Evolutionary conservation across 169 alveolate genomes (phyloP), one percentile per base, ranked within the genome.

Genomic region (Eimeria necatrix): DNA sequence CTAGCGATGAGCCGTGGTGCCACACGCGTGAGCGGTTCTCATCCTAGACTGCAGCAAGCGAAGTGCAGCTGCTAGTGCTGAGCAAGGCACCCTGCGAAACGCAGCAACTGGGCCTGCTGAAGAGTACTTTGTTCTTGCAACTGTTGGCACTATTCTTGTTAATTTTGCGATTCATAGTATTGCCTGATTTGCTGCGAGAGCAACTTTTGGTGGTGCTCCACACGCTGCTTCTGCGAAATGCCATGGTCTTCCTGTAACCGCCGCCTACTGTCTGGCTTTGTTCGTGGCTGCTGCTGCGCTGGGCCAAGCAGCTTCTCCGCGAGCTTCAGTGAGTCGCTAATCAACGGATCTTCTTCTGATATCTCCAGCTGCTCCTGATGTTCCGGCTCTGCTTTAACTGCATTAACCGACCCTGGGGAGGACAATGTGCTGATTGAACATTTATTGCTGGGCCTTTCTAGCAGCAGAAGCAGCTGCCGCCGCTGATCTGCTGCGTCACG

Each of bases 241-340:
- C 53, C 73, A 53, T 26, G 56, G 73, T 78, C 59, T 52, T 84
- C 61, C 59, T 41, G 92, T 41, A 26, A 60, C 59, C 20, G 64
- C 80, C 14, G 1, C 22, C 61, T 46, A 6, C 22, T 48, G 90
- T 49, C 56, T 53, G 61, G 56, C 53, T 71, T 60, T 53, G 68
- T 8, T 80, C 24, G 0, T 76, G 41, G 53, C 53, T 22, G 80
- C 78, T 84, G 80, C 14, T 59, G 73, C 12, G 24, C 41, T 60
- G 92, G 78, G n/a, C 92, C 92, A 14, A 84, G 61, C 9, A 84
- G 60, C 56, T 84, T 84, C 92, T 84, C 92, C 48, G 80, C 78
- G 22, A 59, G 92, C 60, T 59, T 60, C 49, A 84, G 70, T 18
- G 60, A 61, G 16, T 84, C 78, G 18, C 32, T 16, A 26, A 14